phyloP scores from a whole-genome alignment of 1,284 basidiomycete species.

The Jaminaea rosea region DNA sequence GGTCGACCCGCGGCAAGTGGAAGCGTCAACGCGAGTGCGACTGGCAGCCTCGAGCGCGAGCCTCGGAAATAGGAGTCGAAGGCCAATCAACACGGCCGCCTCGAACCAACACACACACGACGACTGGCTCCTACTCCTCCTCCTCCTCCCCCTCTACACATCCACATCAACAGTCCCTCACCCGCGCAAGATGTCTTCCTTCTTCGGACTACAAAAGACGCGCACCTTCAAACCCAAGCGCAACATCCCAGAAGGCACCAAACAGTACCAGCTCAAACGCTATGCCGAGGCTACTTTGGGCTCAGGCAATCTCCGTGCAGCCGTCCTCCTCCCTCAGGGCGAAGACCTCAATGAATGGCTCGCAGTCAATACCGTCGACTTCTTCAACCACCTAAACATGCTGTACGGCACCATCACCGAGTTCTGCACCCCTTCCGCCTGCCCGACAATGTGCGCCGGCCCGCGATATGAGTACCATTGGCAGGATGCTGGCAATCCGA shows the following conservation, averaged over 20 bases:
- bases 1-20: too few relatives aligned
- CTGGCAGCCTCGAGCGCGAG: too few relatives aligned
- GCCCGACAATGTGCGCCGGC: slow-evolving; percentile 97
- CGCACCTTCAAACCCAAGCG: slow-evolving; percentile 93
- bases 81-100: too few relatives aligned
- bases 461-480: slow-evolving; percentile 95
- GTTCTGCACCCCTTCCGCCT: slow-evolving; percentile 54
- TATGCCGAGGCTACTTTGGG: slow-evolving; percentile 95
- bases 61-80: too few relatives aligned
- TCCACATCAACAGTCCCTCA: too few relatives aligned
- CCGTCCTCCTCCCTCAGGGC: slow-evolving; percentile 42
- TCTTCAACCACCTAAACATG: slow-evolving; percentile 48
- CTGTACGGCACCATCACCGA: slow-evolving; percentile 46
- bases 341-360: slow-evolving; percentile 46
- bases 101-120: too few relatives aligned
- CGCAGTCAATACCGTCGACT: slow-evolving; percentile 46
- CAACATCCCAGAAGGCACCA: slow-evolving; percentile 88
- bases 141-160: too few relatives aligned
- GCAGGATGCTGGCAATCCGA: slow-evolving; percentile 60
- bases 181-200: slow-evolving; percentile 39
- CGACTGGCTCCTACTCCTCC: too few relatives aligned
- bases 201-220: slow-evolving; percentile 55
- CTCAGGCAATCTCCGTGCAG: slow-evolving; percentile 41
- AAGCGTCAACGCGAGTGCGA: too few relatives aligned
- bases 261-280: slow-evolving; percentile 91